These are phyloP conservation scores for Mucor plumbeus DNA, from an alignment of 371 early-diverging fungal genomes.

Conservation along the genomic window DNA sequence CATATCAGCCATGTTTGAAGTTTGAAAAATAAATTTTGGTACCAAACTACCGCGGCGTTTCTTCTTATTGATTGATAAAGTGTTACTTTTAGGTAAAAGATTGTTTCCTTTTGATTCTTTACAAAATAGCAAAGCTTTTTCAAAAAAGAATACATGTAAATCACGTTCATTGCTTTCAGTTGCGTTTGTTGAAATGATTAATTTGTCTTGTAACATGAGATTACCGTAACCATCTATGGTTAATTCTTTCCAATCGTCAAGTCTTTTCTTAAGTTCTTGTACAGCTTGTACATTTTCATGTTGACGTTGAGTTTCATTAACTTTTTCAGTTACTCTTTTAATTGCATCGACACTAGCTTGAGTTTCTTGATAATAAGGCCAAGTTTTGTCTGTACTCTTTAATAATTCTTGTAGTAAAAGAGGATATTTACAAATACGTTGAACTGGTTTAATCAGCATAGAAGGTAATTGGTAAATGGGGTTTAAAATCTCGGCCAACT, in stretches of 20 bases:
- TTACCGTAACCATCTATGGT: slow-evolving; percentile 73
- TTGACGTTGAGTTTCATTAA: slow-evolving; percentile 91
- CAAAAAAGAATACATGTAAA: slow-evolving; percentile 86
- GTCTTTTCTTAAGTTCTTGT: slow-evolving; percentile 74
- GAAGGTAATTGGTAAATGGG: slow-evolving; percentile 87
- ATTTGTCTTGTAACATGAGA: slow-evolving; percentile 82
- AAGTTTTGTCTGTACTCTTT: slow-evolving; percentile 68
- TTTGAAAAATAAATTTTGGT: slow-evolving; percentile 58
- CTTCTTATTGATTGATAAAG: slow-evolving; percentile 49
- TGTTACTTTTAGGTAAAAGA: slow-evolving; percentile 54
- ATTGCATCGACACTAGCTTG: slow-evolving; percentile 79
- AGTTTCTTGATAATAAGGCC: slow-evolving; percentile 78
- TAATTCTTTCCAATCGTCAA: slow-evolving; percentile 53
- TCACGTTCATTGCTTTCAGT: slow-evolving; percentile 71
- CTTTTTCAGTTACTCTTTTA: slow-evolving; percentile 84
- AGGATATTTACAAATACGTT: slow-evolving; percentile 97
- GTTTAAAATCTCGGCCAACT: slow-evolving; percentile 74
- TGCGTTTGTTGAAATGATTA: slow-evolving; percentile 69
- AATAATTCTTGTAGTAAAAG: slow-evolving; percentile 85
- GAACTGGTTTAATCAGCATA: slow-evolving; percentile 95
- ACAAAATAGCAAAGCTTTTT: slow-evolving; percentile 87
- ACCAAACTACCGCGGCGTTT: slow-evolving; percentile 62
- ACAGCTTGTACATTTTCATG: slow-evolving; percentile 84
- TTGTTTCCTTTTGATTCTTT: slow-evolving; percentile 47
- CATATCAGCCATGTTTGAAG: slow-evolving; percentile 16